Evolutionary conservation across 73 alveolate species (phyloP).

Genomic region (Stentor roeselii): DNA sequence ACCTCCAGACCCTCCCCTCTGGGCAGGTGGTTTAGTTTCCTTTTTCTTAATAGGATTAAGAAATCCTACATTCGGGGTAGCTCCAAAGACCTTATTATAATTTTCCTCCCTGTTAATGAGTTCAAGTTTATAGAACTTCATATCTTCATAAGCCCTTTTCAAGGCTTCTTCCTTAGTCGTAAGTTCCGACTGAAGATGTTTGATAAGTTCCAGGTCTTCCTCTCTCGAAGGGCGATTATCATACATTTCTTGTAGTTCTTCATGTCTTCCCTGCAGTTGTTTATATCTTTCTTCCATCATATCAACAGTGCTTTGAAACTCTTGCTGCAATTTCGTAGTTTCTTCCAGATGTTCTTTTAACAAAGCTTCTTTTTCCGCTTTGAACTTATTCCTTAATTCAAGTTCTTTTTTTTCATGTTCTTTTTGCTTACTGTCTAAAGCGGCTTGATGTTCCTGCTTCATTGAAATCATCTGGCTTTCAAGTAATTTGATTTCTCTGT

Average conservation of each 20-base stretch:
- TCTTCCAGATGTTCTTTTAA: slow-evolving; percentile 51
- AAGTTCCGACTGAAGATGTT: slow-evolving; percentile 52
- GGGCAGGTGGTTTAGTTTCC: slow-evolving; percentile 14
- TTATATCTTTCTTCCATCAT: slow-evolving; percentile 58
- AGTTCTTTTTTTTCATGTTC: slow-evolving; percentile 44
- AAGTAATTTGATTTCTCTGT: slow-evolving; percentile 24
- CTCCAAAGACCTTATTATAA: slow-evolving; percentile 81
- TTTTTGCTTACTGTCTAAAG: background rate
- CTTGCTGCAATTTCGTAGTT: slow-evolving; percentile 27
- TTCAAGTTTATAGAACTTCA: slow-evolving; percentile 94
- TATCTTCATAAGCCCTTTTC: slow-evolving; percentile 84
- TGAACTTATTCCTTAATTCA: slow-evolving; percentile 36
- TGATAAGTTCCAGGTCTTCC: slow-evolving; percentile 59
- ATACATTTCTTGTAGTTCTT: slow-evolving; percentile 53
- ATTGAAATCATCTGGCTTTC: slow-evolving; percentile 18
- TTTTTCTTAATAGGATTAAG: slow-evolving; percentile 58
- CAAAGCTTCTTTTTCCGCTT: slow-evolving; percentile 42
- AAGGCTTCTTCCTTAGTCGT: slow-evolving; percentile 56
- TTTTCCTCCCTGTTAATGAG: slow-evolving; percentile 90
- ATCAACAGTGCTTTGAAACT: slow-evolving; percentile 45
- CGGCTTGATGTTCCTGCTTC: slow-evolving; percentile 6
- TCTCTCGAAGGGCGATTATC: slow-evolving; percentile 78
- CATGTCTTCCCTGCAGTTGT: slow-evolving; percentile 39
- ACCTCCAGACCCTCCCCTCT: slow-evolving; percentile 18
- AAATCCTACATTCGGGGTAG: slow-evolving; percentile 74